phyloP scores from a whole-genome alignment of 495 filamentous ascomycete species.

The Tuber umbilicatum region DNA sequence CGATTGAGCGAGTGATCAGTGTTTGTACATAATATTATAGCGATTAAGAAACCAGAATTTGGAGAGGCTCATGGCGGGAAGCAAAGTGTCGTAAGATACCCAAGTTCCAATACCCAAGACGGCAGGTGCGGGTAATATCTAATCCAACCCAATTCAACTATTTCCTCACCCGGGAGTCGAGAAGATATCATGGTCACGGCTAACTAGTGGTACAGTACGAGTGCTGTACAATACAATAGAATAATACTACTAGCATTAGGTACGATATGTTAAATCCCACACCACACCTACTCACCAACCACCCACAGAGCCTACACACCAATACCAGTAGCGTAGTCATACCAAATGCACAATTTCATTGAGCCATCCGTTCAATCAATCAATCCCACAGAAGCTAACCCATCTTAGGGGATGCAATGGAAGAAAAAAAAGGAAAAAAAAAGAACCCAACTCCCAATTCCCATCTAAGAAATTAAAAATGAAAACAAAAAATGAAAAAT shows the following conservation, averaged over 20 bases:
- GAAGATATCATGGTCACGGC: background rate
- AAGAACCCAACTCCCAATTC: conserved; percentile 1
- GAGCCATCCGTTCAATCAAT: background rate
- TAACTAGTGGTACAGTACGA: background rate
- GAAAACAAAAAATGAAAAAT: background rate
- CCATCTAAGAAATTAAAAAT: background rate
- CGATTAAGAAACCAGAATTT: too few species aligned
- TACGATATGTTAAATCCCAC: background rate
- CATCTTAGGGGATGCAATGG: background rate
- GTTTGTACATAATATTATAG: too few species aligned
- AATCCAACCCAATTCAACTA: background rate
- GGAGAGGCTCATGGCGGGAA: too few species aligned
- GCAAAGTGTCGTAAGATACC: too few species aligned
- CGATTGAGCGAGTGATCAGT: too few species aligned
- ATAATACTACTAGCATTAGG: background rate
- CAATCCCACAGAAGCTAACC: background rate
- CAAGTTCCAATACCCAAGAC: too few species aligned
- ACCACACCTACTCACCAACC: background rate
- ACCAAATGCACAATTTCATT: background rate
- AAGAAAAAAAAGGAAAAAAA: background rate
- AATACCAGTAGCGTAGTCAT: background rate
- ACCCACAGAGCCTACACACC: background rate
- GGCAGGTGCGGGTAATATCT: too few species aligned
- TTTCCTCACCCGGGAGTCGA: background rate
- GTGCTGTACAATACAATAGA: background rate